Conservation (phyloP, 2,329 filamentous ascomycete species). For the Mycosphaerella arachidis region DNA sequence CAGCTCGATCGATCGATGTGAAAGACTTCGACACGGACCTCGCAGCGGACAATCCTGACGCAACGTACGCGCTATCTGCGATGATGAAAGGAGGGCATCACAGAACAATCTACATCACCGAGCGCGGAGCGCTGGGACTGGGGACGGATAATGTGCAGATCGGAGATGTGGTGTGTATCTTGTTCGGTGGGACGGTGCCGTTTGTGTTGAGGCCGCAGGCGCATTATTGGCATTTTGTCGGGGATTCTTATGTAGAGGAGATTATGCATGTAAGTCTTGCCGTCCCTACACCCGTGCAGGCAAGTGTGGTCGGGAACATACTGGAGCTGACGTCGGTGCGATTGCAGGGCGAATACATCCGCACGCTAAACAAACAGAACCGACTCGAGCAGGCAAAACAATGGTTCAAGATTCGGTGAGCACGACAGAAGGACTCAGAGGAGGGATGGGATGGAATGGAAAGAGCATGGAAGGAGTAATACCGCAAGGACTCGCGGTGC, state of each 20-base stretch:
- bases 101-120: constrained; percentile 4
- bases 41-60: constrained; percentile 5
- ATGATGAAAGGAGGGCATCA: constrained; percentile 12
- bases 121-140: background rate
- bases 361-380: background rate
- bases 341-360: constrained; percentile 1
- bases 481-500: background rate
- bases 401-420: constrained; percentile 5
- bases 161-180: background rate
- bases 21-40: constrained; percentile 2
- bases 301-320: background rate
- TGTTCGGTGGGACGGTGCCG: constrained; percentile 2
- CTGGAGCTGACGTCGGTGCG: background rate
- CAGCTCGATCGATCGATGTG: background rate
- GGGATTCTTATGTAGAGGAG: background rate
- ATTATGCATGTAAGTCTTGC: background rate
- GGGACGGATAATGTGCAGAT: background rate
- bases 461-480: too few species aligned
- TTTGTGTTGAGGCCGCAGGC: constrained; percentile 4
- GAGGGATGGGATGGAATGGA: background rate
- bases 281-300: background rate
- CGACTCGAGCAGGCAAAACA: background rate
- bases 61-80: constrained; percentile 5
- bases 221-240: constrained; percentile 2
- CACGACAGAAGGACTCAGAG: background rate